These are phyloP conservation scores for Coniochaeta hoffmannii DNA, from an alignment of 2,329 filamentous ascomycete genomes.

Conservation along the genomic window DNA sequence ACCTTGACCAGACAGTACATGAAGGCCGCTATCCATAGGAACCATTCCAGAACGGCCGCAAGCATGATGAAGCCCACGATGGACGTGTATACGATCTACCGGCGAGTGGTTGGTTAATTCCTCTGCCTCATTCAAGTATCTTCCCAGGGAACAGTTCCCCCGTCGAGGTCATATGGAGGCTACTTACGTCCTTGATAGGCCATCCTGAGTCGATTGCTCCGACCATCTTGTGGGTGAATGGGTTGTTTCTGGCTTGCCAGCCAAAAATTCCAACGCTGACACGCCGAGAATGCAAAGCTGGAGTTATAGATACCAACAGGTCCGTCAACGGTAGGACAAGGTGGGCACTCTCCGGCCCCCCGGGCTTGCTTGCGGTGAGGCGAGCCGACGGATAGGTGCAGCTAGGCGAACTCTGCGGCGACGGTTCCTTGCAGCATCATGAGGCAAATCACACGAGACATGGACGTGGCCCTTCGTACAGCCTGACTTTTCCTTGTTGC, in stretches of 20 bases:
- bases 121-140: neutral
- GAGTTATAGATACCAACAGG: neutral
- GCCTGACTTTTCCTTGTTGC: no score
- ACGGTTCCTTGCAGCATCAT: slow-evolving; percentile 14
- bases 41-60: slow-evolving; percentile 84
- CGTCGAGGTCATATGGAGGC: neutral
- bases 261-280: no score
- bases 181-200: slow-evolving; percentile 41
- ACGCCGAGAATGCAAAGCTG: neutral
- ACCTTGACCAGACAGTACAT: slow-evolving; percentile 86
- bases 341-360: neutral
- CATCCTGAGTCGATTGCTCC: slow-evolving; percentile 34
- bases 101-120: neutral
- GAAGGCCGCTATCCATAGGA: slow-evolving; percentile 91
- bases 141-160: neutral
- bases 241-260: neutral
- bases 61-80: slow-evolving; percentile 78
- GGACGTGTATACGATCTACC: slow-evolving; percentile 74
- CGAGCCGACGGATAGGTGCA: slow-evolving; percentile 13
- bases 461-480: neutral
- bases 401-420: slow-evolving; percentile 7
- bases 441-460: neutral
- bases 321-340: slow-evolving; percentile 3
- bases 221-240: slow-evolving; percentile 26
- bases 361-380: neutral